These are phyloP conservation scores for Alternaria longipes DNA, from an alignment of 2,329 filamentous ascomycete species.

Conservation along the genomic window DNA sequence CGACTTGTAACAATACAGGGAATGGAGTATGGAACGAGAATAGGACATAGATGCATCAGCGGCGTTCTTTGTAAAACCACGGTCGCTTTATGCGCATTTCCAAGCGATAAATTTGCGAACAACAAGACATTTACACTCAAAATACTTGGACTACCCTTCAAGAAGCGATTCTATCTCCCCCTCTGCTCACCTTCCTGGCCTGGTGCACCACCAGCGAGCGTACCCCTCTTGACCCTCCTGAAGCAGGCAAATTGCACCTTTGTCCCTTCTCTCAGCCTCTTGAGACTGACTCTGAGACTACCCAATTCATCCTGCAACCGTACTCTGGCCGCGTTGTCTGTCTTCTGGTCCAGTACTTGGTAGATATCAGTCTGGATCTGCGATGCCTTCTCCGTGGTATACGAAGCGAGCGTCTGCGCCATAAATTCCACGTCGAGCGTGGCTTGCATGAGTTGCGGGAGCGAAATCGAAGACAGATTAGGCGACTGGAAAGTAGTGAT, in stretches of 20 bases:
- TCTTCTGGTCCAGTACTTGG: slow-evolving; percentile 85
- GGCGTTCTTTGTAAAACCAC: slow-evolving; percentile 8
- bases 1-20: background rate
- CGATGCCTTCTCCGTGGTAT: slow-evolving; percentile 82
- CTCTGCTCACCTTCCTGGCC: slow-evolving; percentile 20
- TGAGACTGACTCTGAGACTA: slow-evolving; percentile 87
- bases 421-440: slow-evolving; percentile 98
- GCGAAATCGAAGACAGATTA: slow-evolving; percentile 71
- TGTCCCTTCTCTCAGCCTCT: slow-evolving; percentile 61
- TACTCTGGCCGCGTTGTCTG: slow-evolving; percentile 84
- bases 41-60: slow-evolving; percentile 13
- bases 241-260: slow-evolving; percentile 52
- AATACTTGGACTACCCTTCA: background rate
- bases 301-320: slow-evolving; percentile 86
- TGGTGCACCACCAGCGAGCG: background rate
- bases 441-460: slow-evolving; percentile 91
- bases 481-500: slow-evolving; percentile 73
- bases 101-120: slow-evolving; percentile 18
- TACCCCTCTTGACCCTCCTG: slow-evolving; percentile 38
- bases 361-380: slow-evolving; percentile 91
- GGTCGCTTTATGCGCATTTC: background rate
- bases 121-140: slow-evolving; percentile 5
- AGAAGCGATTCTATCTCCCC: slow-evolving; percentile 2
- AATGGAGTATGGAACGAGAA: background rate
- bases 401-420: slow-evolving; percentile 89